These are phyloP conservation scores for Solanum boliviense DNA, from an alignment of 257 asterid genomes.

Conservation along the genomic window DNA sequence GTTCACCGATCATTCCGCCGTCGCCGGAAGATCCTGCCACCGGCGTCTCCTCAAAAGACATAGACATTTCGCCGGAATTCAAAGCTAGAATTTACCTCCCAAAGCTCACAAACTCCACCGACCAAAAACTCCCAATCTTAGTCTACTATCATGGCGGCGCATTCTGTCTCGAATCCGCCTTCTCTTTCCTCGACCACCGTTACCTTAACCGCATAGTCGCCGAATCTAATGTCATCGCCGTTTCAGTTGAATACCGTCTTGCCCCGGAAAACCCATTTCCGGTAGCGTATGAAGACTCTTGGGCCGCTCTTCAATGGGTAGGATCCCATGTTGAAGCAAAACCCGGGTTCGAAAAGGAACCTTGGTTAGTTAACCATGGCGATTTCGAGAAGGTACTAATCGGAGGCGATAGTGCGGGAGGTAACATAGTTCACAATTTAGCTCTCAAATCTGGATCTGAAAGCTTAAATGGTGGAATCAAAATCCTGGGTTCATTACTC, in stretches of 20 bases:
- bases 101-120: background rate
- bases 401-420: constrained; percentile 29
- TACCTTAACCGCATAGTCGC: constrained; percentile 1
- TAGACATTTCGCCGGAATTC: constrained; percentile 10
- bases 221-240: background rate
- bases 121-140: constrained; percentile 18
- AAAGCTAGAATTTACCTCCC: constrained; percentile 27
- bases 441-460: constrained; percentile 1
- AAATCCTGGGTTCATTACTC: constrained; percentile 8
- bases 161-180: constrained; percentile 21
- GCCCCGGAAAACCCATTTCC: background rate
- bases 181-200: constrained; percentile 11
- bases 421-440: constrained; percentile 12
- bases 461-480: background rate
- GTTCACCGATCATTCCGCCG: constrained; percentile 11
- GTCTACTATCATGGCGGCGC: constrained; percentile 20
- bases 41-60: constrained; percentile 22
- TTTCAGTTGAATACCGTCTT: constrained; percentile 23
- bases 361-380: constrained; percentile 6
- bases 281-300: background rate
- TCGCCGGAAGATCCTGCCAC: constrained; percentile 4
- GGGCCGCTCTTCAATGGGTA: constrained; percentile 28
- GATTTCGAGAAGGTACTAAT: background rate
- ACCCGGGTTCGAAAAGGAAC: background rate
- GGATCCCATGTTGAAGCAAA: constrained; percentile 4